Evolutionary conservation across 345 rosid genomes (phyloP).

Genomic region (Clausena lansium): DNA sequence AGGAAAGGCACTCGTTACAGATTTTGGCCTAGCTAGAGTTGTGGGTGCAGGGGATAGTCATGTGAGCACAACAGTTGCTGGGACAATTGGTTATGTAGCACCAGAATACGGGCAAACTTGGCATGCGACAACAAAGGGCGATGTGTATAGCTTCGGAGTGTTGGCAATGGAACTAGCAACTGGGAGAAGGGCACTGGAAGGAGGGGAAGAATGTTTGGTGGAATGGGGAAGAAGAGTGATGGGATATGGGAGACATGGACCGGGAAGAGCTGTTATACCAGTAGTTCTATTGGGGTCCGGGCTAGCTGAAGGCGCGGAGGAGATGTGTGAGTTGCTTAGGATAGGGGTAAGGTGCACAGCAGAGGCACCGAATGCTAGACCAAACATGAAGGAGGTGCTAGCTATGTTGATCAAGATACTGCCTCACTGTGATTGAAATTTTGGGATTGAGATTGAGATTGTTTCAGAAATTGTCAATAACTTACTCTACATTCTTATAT

Average conservation of each 20-base stretch:
- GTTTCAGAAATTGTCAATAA: conserved; percentile 23
- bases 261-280: conserved; percentile 36
- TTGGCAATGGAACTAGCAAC: conserved; percentile 87
- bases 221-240: conserved; percentile 81
- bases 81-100: conserved; percentile 90
- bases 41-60: conserved; percentile 74
- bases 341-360: conserved; percentile 71
- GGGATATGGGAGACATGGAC: conserved; percentile 32
- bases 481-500: conserved; percentile 2
- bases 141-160: conserved; percentile 90
- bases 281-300: conserved; percentile 61
- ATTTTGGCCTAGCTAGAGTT: conserved; percentile 85
- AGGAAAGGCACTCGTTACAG: conserved; percentile 79
- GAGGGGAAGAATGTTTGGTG: conserved; percentile 87
- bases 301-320: conserved; percentile 58
- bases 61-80: conserved; percentile 89
- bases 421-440: conserved; percentile 15
- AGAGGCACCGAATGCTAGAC: conserved; percentile 77
- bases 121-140: conserved; percentile 92
- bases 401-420: conserved; percentile 52
- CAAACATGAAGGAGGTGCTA: conserved; percentile 88
- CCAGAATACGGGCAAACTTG: conserved; percentile 96
- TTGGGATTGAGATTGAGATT: neutral
- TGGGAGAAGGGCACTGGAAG: conserved; percentile 81
- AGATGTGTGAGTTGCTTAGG: conserved; percentile 59